These are phyloP conservation scores for Backusella liffmaniae DNA, from an alignment of 192 early-diverging fungal species.

Conservation along the genomic window DNA sequence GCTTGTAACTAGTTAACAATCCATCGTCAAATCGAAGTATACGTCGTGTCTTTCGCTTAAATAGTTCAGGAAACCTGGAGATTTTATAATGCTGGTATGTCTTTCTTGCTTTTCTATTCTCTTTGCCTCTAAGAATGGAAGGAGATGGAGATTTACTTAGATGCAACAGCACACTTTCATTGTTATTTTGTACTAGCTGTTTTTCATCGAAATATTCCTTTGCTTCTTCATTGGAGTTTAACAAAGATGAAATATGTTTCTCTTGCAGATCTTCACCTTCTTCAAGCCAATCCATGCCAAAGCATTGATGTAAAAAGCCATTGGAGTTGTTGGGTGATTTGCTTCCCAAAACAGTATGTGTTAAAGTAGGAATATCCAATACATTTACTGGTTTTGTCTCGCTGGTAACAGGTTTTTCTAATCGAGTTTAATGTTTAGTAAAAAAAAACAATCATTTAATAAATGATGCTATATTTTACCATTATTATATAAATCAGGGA, in stretches of 20 bases:
- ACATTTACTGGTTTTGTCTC: neutral
- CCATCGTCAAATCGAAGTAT: neutral
- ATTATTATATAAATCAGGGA: conserved; percentile 65
- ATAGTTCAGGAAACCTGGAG: neutral
- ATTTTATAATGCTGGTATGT: neutral
- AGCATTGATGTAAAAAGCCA: conserved; percentile 26
- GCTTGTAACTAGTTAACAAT: neutral
- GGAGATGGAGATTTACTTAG: neutral
- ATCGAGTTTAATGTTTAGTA: neutral
- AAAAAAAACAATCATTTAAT: neutral
- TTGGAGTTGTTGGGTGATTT: conserved; percentile 25
- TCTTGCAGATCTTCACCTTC: conserved; percentile 21
- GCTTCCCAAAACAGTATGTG: neutral
- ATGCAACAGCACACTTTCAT: neutral
- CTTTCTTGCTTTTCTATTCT: neutral
- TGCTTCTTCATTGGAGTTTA: neutral
- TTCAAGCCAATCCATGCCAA: conserved; percentile 49
- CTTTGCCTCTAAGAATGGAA: neutral
- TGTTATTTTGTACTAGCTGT: neutral
- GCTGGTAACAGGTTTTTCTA: neutral
- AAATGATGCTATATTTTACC: neutral
- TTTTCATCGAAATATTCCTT: neutral
- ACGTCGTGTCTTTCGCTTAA: neutral
- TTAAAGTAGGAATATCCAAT: neutral
- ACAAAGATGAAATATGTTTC: neutral